Evolutionary conservation across 2,329 filamentous ascomycete species (phyloP), one percentile per base, ranked within the genome.

Genomic region (Chalaropsis thielavioides): DNA sequence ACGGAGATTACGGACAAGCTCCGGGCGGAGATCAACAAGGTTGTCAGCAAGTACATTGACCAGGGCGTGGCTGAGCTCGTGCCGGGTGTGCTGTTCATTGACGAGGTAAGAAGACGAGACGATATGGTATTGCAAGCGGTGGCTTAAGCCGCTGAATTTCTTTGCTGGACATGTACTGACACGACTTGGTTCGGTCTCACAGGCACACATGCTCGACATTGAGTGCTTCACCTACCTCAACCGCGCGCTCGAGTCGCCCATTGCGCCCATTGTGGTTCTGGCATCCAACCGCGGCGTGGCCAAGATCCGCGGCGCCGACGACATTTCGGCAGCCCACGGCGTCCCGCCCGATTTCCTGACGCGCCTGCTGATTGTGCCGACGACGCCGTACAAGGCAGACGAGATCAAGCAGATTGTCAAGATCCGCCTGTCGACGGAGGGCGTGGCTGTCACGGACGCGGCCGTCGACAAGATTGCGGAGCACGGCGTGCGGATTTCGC

Each of bases 151-250:
- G 31, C 17, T 38, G 54, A 10, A 19, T 38, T 5, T 58, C 27
- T n/a, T 38, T 58, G 27, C 27, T 19, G 54, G 17, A 58, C 24
- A 22, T 58, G 8, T 58, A 58, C 54, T 58, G 15, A 58, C 31
- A 58, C 54, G 24, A n/a, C 35, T 46, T 17, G 2, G 17, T 58
- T 6, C 24, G 17, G 1, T 38, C 54, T 35, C 24, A 19, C 43
- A 67, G 91, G 92, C 95, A 67, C 92, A 99, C 79, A 99, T 99
- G 94, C 90, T 99, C 71, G 94, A 99, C 75, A 88, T 99, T 70
- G 94, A 99, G 79, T 95, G 92, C 80, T 99, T 97, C 78, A 97
- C 94, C 70, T 99, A 96, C 77, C 86, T 99, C 72, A 97, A 97
- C 81, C 89, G 92, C 73, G 94, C 94, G n/a, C 83, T 99, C 70